Conservation (phyloP, 2,329 filamentous ascomycete species). For the Neonectria ditissima region DNA sequence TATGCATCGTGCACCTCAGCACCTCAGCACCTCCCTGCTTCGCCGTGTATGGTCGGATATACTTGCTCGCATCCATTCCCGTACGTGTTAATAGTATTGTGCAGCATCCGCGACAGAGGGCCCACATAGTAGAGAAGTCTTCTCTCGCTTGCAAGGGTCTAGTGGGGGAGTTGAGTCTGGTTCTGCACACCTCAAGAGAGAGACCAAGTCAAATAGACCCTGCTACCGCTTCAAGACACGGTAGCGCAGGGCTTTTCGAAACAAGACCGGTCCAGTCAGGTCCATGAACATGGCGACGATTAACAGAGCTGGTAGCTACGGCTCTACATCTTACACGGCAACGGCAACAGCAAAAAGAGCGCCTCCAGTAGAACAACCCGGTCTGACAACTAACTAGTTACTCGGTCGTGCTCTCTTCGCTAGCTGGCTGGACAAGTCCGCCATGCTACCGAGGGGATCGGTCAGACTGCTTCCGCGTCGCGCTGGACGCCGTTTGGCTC, state of each 20-base stretch:
- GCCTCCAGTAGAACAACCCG: constrained; percentile 31
- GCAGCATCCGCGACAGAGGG: neutral
- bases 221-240: neutral
- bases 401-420: constrained; percentile 16
- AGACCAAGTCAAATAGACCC: neutral
- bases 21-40: neutral
- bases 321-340: constrained; percentile 43
- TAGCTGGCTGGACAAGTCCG: constrained; percentile 18
- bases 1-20: neutral
- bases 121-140: neutral
- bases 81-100: neutral
- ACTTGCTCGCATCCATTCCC: neutral
- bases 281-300: constrained; percentile 33
- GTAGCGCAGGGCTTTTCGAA: neutral
- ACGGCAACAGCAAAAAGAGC: constrained; percentile 37
- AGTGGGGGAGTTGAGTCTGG: neutral
- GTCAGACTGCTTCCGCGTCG: constrained; percentile 19
- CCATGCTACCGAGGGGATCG: constrained; percentile 24
- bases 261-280: neutral
- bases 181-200: neutral
- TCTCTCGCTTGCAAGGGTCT: neutral
- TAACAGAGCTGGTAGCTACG: constrained; percentile 43
- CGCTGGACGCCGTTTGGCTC: constrained; percentile 11
- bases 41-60: neutral
- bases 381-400: constrained; percentile 30